A percentile compares a stretch with the other conserved stretches of the same genome.
Evolutionary conservation across 139 green algal genomes (phyloP).

Genomic region (Pycnococcus provasolii): DNA sequence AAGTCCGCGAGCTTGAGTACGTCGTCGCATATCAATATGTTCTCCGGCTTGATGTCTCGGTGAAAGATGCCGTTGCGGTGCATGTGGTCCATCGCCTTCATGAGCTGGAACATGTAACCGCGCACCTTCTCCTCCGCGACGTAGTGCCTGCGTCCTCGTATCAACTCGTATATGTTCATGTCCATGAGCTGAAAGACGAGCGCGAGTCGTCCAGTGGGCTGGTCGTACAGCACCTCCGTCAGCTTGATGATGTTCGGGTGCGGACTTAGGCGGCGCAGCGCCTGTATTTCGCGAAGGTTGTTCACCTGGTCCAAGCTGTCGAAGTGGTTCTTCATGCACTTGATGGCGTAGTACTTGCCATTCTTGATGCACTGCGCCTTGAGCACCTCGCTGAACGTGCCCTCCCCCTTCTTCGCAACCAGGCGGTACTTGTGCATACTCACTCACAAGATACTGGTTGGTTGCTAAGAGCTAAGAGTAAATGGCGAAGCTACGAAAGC

Average conservation of each 20-base stretch:
- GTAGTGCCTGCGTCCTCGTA: conserved; percentile 65
- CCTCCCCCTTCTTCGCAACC: conserved; percentile 76
- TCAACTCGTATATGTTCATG: conserved; percentile 65
- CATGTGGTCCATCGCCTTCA: conserved; percentile 81
- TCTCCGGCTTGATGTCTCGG: conserved; percentile 79
- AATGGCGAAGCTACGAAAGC: too few relatives aligned
- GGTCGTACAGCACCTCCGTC: conserved; percentile 73
- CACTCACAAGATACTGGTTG: too few relatives aligned
- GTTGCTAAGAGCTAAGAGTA: too few relatives aligned
- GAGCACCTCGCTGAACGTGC: conserved; percentile 75
- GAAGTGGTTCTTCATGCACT: conserved; percentile 86
- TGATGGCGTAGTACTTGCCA: conserved; percentile 75
- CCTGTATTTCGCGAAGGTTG: conserved; percentile 75
- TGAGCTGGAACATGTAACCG: conserved; percentile 75
- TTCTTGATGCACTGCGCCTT: conserved; percentile 83
- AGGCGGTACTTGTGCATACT: conserved; percentile 54
- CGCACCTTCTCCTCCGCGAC: conserved; percentile 61
- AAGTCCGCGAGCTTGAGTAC: conserved; percentile 74
- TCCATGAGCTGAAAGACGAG: conserved; percentile 84
- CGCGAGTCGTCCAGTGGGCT: conserved; percentile 69
- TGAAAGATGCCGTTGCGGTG: conserved; percentile 76
- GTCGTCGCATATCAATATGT: conserved; percentile 80
- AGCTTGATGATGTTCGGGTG: conserved; percentile 76
- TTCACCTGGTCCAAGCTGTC: conserved; percentile 73
- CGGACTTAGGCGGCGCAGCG: conserved; percentile 59